These are phyloP conservation scores for Arctium minus DNA, from an alignment of 129 eudicot genomes.

Conservation along the genomic window DNA sequence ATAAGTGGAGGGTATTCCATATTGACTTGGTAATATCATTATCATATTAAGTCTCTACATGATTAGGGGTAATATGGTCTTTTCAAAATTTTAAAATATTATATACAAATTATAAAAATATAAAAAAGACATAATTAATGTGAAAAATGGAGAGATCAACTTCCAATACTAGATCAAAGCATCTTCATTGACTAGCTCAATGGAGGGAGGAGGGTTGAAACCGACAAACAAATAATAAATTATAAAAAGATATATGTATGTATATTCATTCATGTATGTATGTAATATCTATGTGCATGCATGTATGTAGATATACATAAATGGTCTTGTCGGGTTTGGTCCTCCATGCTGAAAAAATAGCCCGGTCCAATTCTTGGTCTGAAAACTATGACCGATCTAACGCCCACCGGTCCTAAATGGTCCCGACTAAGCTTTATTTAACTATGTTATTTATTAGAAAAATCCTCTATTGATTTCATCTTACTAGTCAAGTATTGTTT, in stretches of 20 bases:
- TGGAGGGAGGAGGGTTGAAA: background rate
- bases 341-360: background rate
- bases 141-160: background rate
- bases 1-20: background rate
- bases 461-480: too few relatives aligned
- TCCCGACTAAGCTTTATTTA: background rate
- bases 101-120: background rate
- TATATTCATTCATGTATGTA: background rate
- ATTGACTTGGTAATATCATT: conserved; percentile 12
- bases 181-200: background rate
- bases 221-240: background rate
- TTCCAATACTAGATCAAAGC: conserved; percentile 3
- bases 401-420: background rate
- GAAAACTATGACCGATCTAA: background rate
- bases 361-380: background rate
- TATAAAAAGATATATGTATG: background rate
- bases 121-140: background rate
- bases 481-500: too few relatives aligned
- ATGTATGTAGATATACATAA: background rate
- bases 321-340: background rate
- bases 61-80: background rate
- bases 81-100: background rate
- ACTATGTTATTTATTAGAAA: too few relatives aligned
- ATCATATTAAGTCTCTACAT: background rate
- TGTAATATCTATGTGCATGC: background rate